Conservation (phyloP, 2,329 filamentous ascomycete genomes). For the Penicillium brevicompactum region DNA sequence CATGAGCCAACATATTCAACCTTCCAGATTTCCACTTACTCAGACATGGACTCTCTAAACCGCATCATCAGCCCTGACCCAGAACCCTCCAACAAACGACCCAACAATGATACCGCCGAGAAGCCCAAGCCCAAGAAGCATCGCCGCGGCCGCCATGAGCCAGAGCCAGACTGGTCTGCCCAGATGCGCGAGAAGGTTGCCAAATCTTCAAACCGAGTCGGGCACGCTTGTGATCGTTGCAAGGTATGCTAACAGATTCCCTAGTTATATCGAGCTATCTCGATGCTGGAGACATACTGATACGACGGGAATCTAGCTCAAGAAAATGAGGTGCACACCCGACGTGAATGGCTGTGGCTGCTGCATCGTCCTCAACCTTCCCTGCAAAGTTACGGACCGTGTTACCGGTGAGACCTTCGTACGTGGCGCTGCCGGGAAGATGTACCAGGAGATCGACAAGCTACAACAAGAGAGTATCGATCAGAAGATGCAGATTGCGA, state of each 20-base stretch:
- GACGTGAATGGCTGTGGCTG: constrained; percentile 18
- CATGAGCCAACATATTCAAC: background rate
- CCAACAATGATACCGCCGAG: constrained; percentile 9
- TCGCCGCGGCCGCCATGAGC: constrained; percentile 22
- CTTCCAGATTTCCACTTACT: background rate
- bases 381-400: constrained; percentile 29
- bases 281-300: background rate
- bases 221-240: constrained; percentile 34
- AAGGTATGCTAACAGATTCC: constrained; percentile 20
- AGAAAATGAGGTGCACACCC: constrained; percentile 29
- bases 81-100: constrained; percentile 36
- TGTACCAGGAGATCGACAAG: constrained; percentile 13
- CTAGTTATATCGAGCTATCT: background rate
- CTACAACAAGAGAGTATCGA: constrained; percentile 7
- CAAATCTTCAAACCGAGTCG: constrained; percentile 15
- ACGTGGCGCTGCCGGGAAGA: constrained; percentile 22
- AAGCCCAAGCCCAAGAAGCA: constrained; percentile 15
- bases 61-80: background rate
- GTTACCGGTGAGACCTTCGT: constrained; percentile 20
- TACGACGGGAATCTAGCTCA: constrained; percentile 8
- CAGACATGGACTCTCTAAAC: background rate
- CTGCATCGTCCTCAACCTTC: constrained; percentile 10
- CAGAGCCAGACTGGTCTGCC: constrained; percentile 27
- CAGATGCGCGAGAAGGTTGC: constrained; percentile 18
- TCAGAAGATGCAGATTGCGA: constrained; percentile 5